Base-by-base conservation (phyloP, 2,329 filamentous ascomycete species). In the Diaporthe humulicola region DNA sequence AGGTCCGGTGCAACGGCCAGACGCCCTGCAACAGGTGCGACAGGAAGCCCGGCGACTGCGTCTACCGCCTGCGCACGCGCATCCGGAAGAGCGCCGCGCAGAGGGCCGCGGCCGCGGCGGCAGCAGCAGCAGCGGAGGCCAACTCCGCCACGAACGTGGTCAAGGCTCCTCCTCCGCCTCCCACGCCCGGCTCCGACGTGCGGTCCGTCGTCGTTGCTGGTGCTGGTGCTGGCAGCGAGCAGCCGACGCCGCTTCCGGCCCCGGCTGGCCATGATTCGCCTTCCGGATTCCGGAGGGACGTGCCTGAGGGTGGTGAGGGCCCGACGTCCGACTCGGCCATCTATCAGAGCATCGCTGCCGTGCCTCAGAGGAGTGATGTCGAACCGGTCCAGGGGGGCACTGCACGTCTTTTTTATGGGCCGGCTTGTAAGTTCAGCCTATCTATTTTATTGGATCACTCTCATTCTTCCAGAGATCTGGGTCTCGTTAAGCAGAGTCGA, bases 11-110 rank as follows among this genome's bases (percentile, higher is more conserved):
- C 71, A 70, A 76, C 48, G 75, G 75, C 52, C 52, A 71, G 42
- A 73, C 70, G 22, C 75, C 75, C 15, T 76, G 75, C 69, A 75
- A 75, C 28, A 72, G 75, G n/a, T 76, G 75, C 28, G 73, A 74
- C 38, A 72, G 66, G 58, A 75, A 70, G 38, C 71, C 73, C 12
- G 71, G 48, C 8, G 74, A 76, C n/a, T 76, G 75, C 33, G 66
- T 67, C n/a, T 76, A 76, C 54, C 75, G 75, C 25, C 73, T 75
- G 54, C 75, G 75, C 22, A 76, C 73, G n/a, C 75, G 75, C 25
- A 64, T 75, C 19, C 73, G 75, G 54, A 76, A 76, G 54, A 75
- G 58, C 19, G 64, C 48, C 19, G 54, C 54, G 22, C 60, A 72
- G 17, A 66, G 70, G 58, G 73, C 69, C 15, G 61, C 61, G n/a